A percentile compares a stretch with the other conserved stretches of the same genome.
These are phyloP conservation scores for Euphorbia schlechtendalii DNA, from an alignment of 441 rosid genomes.

Conservation along the genomic window DNA sequence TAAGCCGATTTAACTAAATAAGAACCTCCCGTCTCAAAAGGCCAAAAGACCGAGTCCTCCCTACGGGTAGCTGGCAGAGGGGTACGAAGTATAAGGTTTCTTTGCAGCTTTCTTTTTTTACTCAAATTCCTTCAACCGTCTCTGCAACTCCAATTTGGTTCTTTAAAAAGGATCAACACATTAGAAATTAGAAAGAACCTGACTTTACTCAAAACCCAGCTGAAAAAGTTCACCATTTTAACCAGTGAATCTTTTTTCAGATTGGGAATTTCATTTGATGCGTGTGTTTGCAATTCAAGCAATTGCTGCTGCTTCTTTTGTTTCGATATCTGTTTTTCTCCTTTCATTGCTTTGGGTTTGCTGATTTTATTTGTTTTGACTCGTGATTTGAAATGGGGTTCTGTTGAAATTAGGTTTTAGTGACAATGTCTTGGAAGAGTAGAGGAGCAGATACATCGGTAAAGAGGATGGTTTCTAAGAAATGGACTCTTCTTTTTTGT, in stretches of 20 bases:
- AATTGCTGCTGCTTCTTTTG: neutral
- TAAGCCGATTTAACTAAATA: too few relatives aligned
- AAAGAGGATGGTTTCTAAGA: conserved; percentile 53
- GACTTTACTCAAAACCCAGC: conserved; percentile 11
- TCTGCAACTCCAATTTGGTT: conserved; percentile 11
- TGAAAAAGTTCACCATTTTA: conserved; percentile 4
- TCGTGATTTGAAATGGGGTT: conserved; percentile 35
- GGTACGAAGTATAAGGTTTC: too few relatives aligned
- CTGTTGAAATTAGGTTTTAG: conserved; percentile 16
- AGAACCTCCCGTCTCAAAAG: too few relatives aligned
- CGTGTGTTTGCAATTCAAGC: neutral
- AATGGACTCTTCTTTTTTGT: conserved; percentile 68
- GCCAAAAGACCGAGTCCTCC: too few relatives aligned
- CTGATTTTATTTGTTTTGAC: conserved; percentile 5
- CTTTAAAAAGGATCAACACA: neutral
- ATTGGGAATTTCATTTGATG: neutral
- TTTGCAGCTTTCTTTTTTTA: neutral
- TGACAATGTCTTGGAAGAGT: conserved; percentile 62
- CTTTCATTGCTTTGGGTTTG: conserved; percentile 1
- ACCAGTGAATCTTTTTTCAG: conserved; percentile 4
- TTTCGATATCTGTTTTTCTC: neutral
- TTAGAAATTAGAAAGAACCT: neutral
- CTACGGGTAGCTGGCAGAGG: too few relatives aligned
- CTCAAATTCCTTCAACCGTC: conserved; percentile 6
- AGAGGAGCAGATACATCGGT: conserved; percentile 57